Conservation (phyloP, 306 rosid species). For the Arachis stenosperma region DNA sequence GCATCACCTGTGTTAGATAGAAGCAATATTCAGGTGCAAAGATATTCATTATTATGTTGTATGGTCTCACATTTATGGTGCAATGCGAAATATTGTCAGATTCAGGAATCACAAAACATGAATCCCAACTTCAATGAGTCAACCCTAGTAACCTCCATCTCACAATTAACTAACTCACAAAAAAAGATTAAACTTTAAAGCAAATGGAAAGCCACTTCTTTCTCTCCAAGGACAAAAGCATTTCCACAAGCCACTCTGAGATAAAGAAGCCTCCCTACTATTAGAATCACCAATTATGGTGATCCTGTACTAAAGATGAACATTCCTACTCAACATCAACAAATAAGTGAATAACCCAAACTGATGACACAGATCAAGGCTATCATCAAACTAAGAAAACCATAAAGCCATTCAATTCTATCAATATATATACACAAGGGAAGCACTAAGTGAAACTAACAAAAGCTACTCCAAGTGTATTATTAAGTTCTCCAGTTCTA, state of each 20-base stretch:
- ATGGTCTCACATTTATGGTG: neutral
- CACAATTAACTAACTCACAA: slow-evolving; percentile 24
- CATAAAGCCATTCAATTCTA: slow-evolving; percentile 13
- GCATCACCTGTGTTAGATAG: slow-evolving; percentile 75
- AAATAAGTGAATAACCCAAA: neutral
- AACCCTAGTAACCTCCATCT: slow-evolving; percentile 13
- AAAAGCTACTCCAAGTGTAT: slow-evolving; percentile 37
- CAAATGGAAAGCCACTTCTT: neutral
- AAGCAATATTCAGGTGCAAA: slow-evolving; percentile 39
- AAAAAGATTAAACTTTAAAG: neutral
- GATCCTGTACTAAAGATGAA: slow-evolving; percentile 14
- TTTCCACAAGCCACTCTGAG: slow-evolving; percentile 17
- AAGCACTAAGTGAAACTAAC: slow-evolving; percentile 13
- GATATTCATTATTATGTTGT: slow-evolving; percentile 24
- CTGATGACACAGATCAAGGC: slow-evolving; percentile 3
- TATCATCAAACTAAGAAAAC: slow-evolving; percentile 19
- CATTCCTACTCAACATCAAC: slow-evolving; percentile 2
- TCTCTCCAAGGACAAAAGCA: neutral
- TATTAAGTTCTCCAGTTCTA: slow-evolving; percentile 33
- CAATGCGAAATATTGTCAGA: slow-evolving; percentile 10
- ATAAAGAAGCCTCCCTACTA: slow-evolving; percentile 26
- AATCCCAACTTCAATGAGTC: slow-evolving; percentile 24
- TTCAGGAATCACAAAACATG: slow-evolving; percentile 26
- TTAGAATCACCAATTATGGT: neutral
- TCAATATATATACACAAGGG: slow-evolving; percentile 10